Conservation (phyloP, 768 basidiomycete genomes). For the Aureoboletus auriporus region DNA sequence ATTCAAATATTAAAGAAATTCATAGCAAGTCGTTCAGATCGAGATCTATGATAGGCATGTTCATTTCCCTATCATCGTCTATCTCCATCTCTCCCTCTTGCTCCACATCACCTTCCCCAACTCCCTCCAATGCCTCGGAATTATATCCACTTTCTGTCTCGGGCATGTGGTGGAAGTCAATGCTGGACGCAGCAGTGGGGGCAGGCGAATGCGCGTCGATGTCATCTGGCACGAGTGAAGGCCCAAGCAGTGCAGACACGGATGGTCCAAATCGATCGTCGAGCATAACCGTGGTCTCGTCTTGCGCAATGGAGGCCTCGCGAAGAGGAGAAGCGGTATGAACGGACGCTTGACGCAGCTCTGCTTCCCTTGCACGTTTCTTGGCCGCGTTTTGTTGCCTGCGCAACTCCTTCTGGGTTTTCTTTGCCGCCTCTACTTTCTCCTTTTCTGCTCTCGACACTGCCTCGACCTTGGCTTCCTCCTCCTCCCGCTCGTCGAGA, state of each 20-base stretch:
- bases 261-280: conserved; percentile 28
- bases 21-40: conserved; percentile 23
- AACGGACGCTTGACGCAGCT: conserved; percentile 19
- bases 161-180: conserved; percentile 35
- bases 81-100: conserved; percentile 22
- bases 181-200: conserved; percentile 47
- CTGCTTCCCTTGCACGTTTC: conserved; percentile 43
- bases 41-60: conserved; percentile 27
- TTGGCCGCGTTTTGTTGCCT: conserved; percentile 50
- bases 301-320: conserved; percentile 29
- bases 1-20: conserved; percentile 2
- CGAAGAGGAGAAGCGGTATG: conserved; percentile 24
- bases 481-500: conserved; percentile 75
- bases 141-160: conserved; percentile 55
- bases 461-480: conserved; percentile 49
- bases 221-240: conserved; percentile 23
- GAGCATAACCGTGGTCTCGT: conserved; percentile 17
- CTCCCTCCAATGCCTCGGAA: conserved; percentile 40
- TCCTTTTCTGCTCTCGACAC: conserved; percentile 43
- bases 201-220: conserved; percentile 45
- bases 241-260: conserved; percentile 24
- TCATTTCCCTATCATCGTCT: conserved; percentile 20
- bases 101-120: conserved; percentile 24
- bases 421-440: conserved; percentile 32
- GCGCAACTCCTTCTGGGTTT: conserved; percentile 44